Evolutionary conservation across 2,329 filamentous ascomycete genomes (phyloP), one percentile per base, ranked within the genome.

Genomic region (Leptographium wingfieldii): DNA sequence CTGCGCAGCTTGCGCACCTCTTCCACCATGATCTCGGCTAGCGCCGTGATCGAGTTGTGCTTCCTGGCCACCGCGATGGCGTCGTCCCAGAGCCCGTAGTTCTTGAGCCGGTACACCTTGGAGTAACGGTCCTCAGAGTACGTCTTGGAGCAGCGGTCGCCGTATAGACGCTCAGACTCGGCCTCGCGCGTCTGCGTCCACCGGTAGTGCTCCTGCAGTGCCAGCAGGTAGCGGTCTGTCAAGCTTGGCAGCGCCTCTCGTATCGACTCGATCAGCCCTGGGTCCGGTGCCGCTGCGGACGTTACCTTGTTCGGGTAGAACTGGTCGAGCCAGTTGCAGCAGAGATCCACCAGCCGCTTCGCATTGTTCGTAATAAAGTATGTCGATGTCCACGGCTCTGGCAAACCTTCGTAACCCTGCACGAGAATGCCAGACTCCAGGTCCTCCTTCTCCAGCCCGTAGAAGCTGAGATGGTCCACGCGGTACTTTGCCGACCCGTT

Each of bases 381-480:
- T 65, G 81, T 83, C 19, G 89, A 91, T 0, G 92, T 96, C 94
- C 94, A 99, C 53, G 92, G 88, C 62, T 89, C 85, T 0, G 87
- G 82, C 10, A 96, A 77, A 12, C 79, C 82, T 25, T 85, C 79
- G 67, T 90, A 92, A 53, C 82, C 81, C 19, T 79, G 74, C 2
- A 75, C 73, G 11, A 89, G 72, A 29, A 90, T 80, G 7, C 86
- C 86, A 64, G 86, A 76, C 56, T 83, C 77, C 38, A 94, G 71
- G 57, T 81, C 74, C 64, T 91, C 87, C 19, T 80, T 74, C 22
- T 80, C 78, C 5, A 96, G 78, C 2, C 90, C 90, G 69, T 96
- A 97, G 3, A 83, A 73, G 2, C 76, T 73, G 14, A 87, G 77
- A 66, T 92, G 87, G 43, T 82, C 79, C 63, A 80, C 76, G 49